phyloP scores from a whole-genome alignment of 352 stramenopile species.

The Halophytophthora polymorphica region DNA sequence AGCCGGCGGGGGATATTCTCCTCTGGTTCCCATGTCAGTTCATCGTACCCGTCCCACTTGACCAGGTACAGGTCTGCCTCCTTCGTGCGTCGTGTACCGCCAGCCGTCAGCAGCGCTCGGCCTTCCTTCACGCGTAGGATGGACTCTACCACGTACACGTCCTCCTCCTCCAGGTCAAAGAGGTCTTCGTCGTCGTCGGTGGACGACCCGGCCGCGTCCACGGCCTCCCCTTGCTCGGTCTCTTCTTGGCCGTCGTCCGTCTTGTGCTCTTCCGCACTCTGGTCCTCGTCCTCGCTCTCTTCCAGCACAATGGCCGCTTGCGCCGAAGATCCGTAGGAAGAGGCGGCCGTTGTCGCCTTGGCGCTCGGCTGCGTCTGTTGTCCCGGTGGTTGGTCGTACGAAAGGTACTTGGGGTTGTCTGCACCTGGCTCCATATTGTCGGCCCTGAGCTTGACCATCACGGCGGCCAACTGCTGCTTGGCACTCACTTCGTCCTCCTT shows the following conservation, averaged over 20 bases:
- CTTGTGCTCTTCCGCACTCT: conserved; percentile 28
- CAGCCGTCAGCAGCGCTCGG: conserved; percentile 31
- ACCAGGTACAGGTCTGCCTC: conserved; percentile 70
- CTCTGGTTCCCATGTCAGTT: conserved; percentile 76
- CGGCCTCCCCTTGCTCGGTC: conserved; percentile 15
- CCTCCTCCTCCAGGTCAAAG: conserved; percentile 72
- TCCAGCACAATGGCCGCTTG: conserved; percentile 54
- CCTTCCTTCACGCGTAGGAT: conserved; percentile 70
- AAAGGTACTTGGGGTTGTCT: conserved; percentile 23
- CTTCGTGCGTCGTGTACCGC: conserved; percentile 33
- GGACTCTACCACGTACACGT: conserved; percentile 70
- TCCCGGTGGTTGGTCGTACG: no score
- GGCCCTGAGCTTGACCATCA: conserved; percentile 31
- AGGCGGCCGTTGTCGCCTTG: conserved; percentile 16
- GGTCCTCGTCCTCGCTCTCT: conserved; percentile 43
- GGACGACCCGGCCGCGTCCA: conserved; percentile 37
- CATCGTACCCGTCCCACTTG: conserved; percentile 79
- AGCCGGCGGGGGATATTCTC: conserved; percentile 63
- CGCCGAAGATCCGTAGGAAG: no score
- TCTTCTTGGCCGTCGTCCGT: conserved; percentile 22
- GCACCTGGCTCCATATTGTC: conserved; percentile 17
- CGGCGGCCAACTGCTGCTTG: conserved; percentile 22
- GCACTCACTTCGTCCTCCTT: conserved; percentile 8
- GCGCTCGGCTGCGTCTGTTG: no score
- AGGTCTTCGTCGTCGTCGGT: conserved; percentile 63